phyloP scores from a whole-genome alignment of 441 rosid genomes.

The Pelargonium citronellum region DNA sequence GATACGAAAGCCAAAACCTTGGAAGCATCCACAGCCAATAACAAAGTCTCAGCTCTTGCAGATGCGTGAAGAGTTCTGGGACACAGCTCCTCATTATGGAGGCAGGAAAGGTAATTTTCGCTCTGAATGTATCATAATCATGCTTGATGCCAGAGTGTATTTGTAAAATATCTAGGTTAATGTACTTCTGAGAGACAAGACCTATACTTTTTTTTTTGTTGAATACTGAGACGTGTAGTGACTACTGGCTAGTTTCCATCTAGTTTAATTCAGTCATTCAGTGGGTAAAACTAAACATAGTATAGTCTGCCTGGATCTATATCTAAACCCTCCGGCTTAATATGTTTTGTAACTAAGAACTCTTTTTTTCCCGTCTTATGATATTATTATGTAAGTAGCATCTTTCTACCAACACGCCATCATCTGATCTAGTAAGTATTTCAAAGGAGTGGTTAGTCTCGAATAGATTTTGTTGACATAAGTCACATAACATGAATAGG shows the following conservation, averaged over 20 bases:
- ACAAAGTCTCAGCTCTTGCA: slow-evolving; percentile 67
- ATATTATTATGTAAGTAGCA: background rate
- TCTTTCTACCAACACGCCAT: background rate
- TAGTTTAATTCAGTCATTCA: background rate
- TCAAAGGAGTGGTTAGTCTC: too few species aligned
- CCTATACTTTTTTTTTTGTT: background rate
- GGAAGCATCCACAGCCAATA: slow-evolving; percentile 78
- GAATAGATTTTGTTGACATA: too few species aligned
- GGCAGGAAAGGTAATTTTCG: slow-evolving; percentile 61
- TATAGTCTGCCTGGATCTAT: background rate
- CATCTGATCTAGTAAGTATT: background rate
- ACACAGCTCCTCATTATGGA: slow-evolving; percentile 92
- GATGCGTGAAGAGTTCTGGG: slow-evolving; percentile 94
- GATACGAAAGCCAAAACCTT: slow-evolving; percentile 74
- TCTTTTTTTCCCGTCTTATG: background rate
- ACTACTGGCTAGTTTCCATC: background rate
- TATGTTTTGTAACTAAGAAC: background rate
- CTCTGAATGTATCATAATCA: too few species aligned
- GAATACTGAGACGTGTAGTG: background rate
- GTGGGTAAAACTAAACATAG: background rate
- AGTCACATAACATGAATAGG: too few species aligned
- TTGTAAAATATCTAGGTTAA: background rate
- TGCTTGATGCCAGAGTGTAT: too few species aligned
- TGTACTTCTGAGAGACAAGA: background rate
- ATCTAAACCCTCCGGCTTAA: background rate